A percentile compares a stretch with the other conserved stretches of the same genome.
phyloP scores from a whole-genome alignment of 176 grass and related monocot species.

The Panicum miliaceum region DNA sequence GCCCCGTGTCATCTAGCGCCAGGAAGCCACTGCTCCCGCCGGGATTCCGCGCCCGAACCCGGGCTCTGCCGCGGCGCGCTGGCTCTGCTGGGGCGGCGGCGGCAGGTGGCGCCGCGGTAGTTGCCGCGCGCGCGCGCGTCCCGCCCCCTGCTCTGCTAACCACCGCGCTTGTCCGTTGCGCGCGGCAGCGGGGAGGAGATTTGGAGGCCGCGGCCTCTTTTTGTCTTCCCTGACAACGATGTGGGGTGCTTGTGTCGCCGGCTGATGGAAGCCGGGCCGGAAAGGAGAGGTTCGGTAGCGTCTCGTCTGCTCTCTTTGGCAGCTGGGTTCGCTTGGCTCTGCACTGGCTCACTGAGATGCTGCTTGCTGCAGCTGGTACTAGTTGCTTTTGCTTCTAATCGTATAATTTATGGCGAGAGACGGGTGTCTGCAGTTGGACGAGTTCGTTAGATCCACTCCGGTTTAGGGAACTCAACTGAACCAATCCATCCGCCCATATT shows the following conservation, averaged over 20 bases:
- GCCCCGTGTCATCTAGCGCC: conserved; percentile 13
- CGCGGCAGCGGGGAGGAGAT: conserved; percentile 38
- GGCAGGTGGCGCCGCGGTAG: conserved; percentile 42
- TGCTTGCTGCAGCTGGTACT: not conserved
- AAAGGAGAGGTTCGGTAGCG: conserved; percentile 48
- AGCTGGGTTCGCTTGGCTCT: conserved; percentile 29
- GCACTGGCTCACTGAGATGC: conserved; percentile 36
- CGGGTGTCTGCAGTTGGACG: conserved; percentile 42
- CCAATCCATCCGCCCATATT: not conserved
- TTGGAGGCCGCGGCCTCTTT: conserved; percentile 24
- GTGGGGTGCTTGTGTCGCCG: not conserved
- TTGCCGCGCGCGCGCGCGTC: too few relatives aligned
- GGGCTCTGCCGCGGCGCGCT: not conserved
- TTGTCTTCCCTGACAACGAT: conserved; percentile 63
- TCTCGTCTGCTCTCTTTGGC: conserved; percentile 29
- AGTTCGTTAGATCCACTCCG: conserved; percentile 58
- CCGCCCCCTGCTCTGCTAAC: conserved; percentile 49
- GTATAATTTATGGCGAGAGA: not conserved
- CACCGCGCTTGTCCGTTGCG: conserved; percentile 68
- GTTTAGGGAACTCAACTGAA: conserved; percentile 8
- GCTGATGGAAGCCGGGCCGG: not conserved
- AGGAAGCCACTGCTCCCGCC: conserved; percentile 24
- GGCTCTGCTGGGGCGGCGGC: too few relatives aligned
- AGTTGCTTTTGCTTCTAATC: not conserved
- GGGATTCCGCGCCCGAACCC: conserved; percentile 48